Conservation (phyloP, 2,329 filamentous ascomycete genomes). For the Neofusicoccum laricinum region DNA sequence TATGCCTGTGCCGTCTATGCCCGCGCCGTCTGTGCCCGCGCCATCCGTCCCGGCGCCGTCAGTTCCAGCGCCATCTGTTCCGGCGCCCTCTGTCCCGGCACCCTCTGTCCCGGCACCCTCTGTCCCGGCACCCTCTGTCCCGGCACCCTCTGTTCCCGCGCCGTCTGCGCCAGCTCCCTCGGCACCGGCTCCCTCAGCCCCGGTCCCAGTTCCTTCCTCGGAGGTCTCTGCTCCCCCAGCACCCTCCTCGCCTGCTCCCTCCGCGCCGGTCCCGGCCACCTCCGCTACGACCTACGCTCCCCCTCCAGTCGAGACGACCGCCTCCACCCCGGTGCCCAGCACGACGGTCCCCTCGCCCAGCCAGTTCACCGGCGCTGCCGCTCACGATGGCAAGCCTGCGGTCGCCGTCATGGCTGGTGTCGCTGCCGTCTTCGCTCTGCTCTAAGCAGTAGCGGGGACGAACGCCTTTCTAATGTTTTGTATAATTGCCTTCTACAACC, state of each 20-base stretch:
- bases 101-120: neutral
- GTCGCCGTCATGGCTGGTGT: neutral
- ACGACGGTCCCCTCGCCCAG: neutral
- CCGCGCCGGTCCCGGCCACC: constrained; percentile 17
- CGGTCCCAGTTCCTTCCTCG: neutral
- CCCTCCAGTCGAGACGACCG: neutral
- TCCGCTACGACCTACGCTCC: neutral
- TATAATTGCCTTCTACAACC: neutral
- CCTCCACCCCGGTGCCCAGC: constrained; percentile 13
- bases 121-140: neutral
- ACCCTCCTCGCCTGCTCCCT: constrained; percentile 19
- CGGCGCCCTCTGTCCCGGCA: neutral
- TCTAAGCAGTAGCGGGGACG: neutral
- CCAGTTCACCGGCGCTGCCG: neutral
- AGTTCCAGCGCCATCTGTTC: neutral
- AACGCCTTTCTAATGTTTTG: neutral
- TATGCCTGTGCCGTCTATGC: neutral
- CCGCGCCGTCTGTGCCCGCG: neutral
- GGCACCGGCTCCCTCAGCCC: neutral
- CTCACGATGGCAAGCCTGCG: neutral
- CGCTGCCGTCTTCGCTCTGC: neutral
- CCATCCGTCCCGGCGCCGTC: neutral
- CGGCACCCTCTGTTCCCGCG: neutral
- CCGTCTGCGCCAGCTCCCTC: neutral
- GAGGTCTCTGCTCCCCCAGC: neutral